Evolutionary conservation across 345 rosid species (phyloP), one percentile per base, ranked within the genome.

Genomic region (Eucalyptus leucophloia): DNA sequence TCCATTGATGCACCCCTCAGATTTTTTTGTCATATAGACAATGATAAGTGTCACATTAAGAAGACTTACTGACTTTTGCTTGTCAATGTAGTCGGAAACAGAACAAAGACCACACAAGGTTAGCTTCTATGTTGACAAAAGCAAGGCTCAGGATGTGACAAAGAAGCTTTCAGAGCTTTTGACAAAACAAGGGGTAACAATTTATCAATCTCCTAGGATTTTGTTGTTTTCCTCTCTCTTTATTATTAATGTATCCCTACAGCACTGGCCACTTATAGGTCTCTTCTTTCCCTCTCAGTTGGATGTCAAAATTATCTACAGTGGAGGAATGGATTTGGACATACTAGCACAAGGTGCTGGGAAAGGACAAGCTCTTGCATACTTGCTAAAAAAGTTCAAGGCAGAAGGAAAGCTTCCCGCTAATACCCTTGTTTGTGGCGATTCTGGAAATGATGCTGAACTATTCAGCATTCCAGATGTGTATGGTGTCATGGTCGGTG

Each of bases 361-460:
- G 49, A 98, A 98, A 94, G 99, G 99, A 89, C 99, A 97, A 93
- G 99, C 99, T 77, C 98, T 97, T 88, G 98, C 99, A 2, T 98
- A 96, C 92, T 93, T 98, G 90, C 95, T 94, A 23, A 92, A 93
- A 92, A 96, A 98, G 92, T 95, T 98, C 37, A 95, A 94, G 92
- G 82, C 91, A 86, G 97, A 94, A 90, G 95, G 98, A 90, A 95
- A 94, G 89, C 92, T 93, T 82, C 99, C 99, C 69, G 65, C 42
- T n/a, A 96, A 94, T 89, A 98, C 99, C 86, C 98, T 98, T 93
- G 99, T 91, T 67, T 97, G 99, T 91, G 99, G 99, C 28, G 99
- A 98, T 93, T 98, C 99, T 65, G 99, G 99, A 89, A 98, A 98
- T 90, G 99, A 98, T 92, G 99, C 99, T 24, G 99, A 98, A 77